Conservation (phyloP, 768 basidiomycete species). For the Lanmaoa pseudosensibilis region DNA sequence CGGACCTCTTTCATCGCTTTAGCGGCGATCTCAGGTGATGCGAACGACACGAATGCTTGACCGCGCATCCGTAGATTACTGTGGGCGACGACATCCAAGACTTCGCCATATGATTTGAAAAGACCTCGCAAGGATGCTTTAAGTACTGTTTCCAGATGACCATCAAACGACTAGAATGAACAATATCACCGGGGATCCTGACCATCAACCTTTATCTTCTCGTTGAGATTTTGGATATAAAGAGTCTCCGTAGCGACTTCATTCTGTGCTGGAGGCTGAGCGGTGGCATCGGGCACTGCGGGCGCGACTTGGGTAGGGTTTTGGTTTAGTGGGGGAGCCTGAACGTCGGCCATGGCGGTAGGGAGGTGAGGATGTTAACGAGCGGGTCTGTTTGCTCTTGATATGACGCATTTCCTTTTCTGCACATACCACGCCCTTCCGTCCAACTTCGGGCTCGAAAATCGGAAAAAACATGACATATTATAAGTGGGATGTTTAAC, state of each 20-base stretch:
- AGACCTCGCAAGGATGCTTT: constrained; percentile 84
- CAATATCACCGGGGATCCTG: constrained; percentile 11
- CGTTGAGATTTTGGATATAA: constrained; percentile 95
- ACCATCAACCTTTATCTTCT: constrained; percentile 87
- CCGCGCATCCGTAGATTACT: constrained; percentile 95
- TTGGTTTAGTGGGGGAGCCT: constrained; percentile 31
- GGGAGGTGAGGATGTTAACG: background rate
- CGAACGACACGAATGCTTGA: constrained; percentile 96
- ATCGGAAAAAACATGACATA: constrained; percentile 1
- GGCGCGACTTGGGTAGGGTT: constrained; percentile 29
- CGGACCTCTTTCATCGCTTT: constrained; percentile 92
- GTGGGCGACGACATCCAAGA: constrained; percentile 95
- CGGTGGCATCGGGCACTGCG: constrained; percentile 14
- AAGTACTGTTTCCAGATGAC: constrained; percentile 55
- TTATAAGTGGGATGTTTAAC: background rate
- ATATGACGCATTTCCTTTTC: constrained; percentile 18
- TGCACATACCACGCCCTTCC: background rate
- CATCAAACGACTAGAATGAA: constrained; percentile 9
- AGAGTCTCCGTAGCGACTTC: constrained; percentile 77
- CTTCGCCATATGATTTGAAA: constrained; percentile 91
- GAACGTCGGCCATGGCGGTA: constrained; percentile 38
- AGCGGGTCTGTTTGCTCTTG: constrained; percentile 23
- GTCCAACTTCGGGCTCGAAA: background rate
- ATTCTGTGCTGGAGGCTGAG: constrained; percentile 30
- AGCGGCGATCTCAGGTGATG: constrained; percentile 74